Conservation (phyloP, 805 yeast genomes). For the Ogataea populi-albae region DNA sequence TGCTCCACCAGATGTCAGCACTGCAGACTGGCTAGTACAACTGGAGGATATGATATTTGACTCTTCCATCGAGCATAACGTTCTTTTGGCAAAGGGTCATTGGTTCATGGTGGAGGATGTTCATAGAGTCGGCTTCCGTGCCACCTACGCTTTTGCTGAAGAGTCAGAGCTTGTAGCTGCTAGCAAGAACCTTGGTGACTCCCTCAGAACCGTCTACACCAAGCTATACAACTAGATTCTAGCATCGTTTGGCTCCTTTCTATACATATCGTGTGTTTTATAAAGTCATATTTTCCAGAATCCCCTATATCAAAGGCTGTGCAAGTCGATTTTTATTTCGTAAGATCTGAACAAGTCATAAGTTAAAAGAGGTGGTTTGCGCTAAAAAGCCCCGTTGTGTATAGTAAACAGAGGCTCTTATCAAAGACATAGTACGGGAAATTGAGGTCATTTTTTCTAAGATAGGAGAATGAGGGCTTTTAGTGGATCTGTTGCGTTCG, state of each 20-base stretch:
- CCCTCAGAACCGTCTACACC: conserved; percentile 20
- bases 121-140: conserved; percentile 29
- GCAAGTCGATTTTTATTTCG: no score
- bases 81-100: conserved; percentile 32
- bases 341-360: no score
- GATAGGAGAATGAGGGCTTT: conserved; percentile 12
- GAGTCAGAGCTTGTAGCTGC: conserved; percentile 25
- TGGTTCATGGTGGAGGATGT: conserved; percentile 32
- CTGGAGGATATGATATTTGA: conserved; percentile 30
- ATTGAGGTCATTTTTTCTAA: no score
- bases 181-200: conserved; percentile 26
- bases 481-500: conserved; percentile 10
- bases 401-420: no score
- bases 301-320: no score
- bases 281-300: no score
- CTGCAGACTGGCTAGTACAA: conserved; percentile 29
- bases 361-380: no score
- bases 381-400: no score
- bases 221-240: no score
- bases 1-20: conserved; percentile 35
- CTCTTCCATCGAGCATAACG: conserved; percentile 22
- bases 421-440: no score
- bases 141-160: conserved; percentile 31
- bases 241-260: no score
- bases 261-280: no score